Evolutionary conservation across 2,329 filamentous ascomycete species (phyloP), one percentile per base, ranked within the genome.

Genomic region (Tolypocladium ophioglossoides): DNA sequence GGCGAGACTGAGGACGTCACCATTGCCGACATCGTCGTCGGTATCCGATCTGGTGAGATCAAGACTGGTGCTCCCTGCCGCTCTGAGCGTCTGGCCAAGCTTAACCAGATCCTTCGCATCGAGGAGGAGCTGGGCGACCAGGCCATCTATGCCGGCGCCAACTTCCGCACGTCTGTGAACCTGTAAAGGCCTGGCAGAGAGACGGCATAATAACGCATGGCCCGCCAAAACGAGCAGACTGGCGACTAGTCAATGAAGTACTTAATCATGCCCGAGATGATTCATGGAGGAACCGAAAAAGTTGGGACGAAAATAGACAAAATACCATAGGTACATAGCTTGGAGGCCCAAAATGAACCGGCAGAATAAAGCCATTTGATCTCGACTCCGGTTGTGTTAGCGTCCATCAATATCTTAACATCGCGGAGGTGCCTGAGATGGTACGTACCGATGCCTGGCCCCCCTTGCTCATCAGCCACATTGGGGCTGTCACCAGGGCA

Each of bases 1-100:
- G 94, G 94, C 74, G 94, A 99, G 87, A 99, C 94, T 57, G 94
- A 97, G 79, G 94, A 99, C 79, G 94, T 99, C 67, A 99, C 94
- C 76, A 99, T 99, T 73, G 87, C 94, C 65, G 94, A 99, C 72
- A 94, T 99, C 65, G 91, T 91, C 62, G 94, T 99, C 65, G 94
- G 94, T 79, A 89, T 99, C 70, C 89, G 94, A 67, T 79, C 91
- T 67, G 94, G 94, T 64, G 90, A 99, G 83, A 97, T 99, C 85
- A 96, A 96, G 89, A 95, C 91, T 62, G 91, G 91, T 83, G 92
- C 92, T 60, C 94, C 94, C 65, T 88, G 87, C 72, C 87, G 94
- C 70, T 96, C 92, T 66, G 94, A 99, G 84, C 91, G 94, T 81
- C 84, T 97, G 64, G 94, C 94, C 75, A 99, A 99, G 85, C 89